phyloP scores from a whole-genome alignment of 2,329 filamentous ascomycete species.

The Emmonsiellopsis sp. region DNA sequence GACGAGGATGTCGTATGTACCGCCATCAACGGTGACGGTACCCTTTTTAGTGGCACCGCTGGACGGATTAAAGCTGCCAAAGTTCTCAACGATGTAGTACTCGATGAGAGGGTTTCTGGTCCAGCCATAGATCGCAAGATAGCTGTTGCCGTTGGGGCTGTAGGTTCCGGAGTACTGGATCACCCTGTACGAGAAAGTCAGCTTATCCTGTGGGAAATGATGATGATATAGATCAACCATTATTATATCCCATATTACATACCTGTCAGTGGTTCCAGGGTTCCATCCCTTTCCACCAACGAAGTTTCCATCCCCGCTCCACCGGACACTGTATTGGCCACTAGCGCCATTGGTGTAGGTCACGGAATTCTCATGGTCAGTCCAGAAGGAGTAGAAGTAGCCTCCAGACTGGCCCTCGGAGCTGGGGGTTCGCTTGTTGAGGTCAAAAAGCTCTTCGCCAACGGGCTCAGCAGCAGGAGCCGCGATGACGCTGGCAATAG shows the following conservation, averaged over 20 bases:
- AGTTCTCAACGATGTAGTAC: slow-evolving; percentile 5
- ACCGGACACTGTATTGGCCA: slow-evolving; percentile 43
- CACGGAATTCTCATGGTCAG: slow-evolving; percentile 41
- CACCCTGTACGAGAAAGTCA: slow-evolving; percentile 24
- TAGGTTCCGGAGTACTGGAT: slow-evolving; percentile 44
- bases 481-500: slow-evolving; percentile 8
- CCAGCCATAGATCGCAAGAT: slow-evolving; percentile 36
- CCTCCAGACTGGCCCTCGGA: slow-evolving; percentile 46
- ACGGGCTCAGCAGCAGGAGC: too few species aligned
- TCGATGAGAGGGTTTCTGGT: slow-evolving; percentile 17
- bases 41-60: slow-evolving; percentile 14
- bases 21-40: slow-evolving; percentile 22
- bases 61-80: neutral
- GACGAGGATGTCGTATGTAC: slow-evolving; percentile 23
- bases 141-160: slow-evolving; percentile 41
- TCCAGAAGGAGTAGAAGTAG: slow-evolving; percentile 55
- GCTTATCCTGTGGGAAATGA: neutral
- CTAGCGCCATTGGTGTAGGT: slow-evolving; percentile 47
- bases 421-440: slow-evolving; percentile 30
- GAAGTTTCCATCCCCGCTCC: slow-evolving; percentile 43
- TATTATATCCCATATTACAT: slow-evolving; percentile 12
- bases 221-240: neutral
- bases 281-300: slow-evolving; percentile 47
- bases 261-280: slow-evolving; percentile 26
- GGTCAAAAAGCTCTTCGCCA: slow-evolving; percentile 5